These are phyloP conservation scores for Cocos nucifera DNA, from an alignment of 176 grass and related monocot genomes.

Conservation along the genomic window DNA sequence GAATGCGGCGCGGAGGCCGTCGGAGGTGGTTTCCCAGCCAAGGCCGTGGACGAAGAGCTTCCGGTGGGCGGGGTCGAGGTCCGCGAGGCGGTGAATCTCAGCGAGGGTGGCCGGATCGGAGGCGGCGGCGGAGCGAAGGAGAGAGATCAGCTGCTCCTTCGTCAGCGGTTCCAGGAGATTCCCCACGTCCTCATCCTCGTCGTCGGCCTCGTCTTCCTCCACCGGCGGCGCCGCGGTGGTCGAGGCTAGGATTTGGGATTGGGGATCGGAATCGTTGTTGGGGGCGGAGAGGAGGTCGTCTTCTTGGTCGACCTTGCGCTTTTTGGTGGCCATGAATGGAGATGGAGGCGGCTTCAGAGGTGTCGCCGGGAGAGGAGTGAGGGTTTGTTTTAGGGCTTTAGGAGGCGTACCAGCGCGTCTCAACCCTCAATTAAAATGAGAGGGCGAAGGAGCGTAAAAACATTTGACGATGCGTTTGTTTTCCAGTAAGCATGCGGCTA, in stretches of 20 bases:
- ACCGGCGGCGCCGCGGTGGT: background rate
- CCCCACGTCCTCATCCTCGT: background rate
- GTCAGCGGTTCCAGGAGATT: background rate
- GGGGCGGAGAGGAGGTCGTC: background rate
- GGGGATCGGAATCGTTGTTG: background rate
- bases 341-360: too few relatives aligned
- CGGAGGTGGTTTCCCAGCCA: constrained; percentile 70
- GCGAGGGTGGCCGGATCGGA: background rate
- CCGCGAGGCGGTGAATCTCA: constrained; percentile 24
- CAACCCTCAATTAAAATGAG: too few relatives aligned
- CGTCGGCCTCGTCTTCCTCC: background rate
- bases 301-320: background rate
- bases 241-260: background rate
- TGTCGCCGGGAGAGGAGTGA: too few relatives aligned
- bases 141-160: background rate
- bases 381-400: too few relatives aligned
- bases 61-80: constrained; percentile 68
- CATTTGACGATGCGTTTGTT: too few relatives aligned
- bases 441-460: too few relatives aligned
- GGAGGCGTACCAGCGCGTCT: too few relatives aligned
- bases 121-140: background rate
- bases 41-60: constrained; percentile 97
- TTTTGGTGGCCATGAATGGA: background rate
- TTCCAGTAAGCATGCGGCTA: too few relatives aligned
- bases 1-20: constrained; percentile 73